These are phyloP conservation scores for Nicotiana undulata DNA, from an alignment of 257 asterid genomes.

Conservation along the genomic window DNA sequence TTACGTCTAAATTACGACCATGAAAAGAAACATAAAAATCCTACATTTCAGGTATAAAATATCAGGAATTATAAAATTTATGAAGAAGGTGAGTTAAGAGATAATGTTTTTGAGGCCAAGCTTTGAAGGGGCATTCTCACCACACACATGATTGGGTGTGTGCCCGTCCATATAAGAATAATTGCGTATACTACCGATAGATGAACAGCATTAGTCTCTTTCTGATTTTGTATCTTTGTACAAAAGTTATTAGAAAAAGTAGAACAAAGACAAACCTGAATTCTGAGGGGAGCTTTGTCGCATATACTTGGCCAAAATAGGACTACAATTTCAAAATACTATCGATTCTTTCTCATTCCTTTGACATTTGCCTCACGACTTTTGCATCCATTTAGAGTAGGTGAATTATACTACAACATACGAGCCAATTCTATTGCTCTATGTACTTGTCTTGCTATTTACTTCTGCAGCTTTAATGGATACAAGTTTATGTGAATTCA, in stretches of 20 bases:
- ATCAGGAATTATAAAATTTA: not conserved
- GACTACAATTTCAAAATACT: not conserved
- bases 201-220: not conserved
- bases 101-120: constrained; percentile 35
- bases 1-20: not conserved
- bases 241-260: not conserved
- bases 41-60: not conserved
- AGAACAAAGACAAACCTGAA: not conserved
- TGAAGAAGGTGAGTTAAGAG: not conserved
- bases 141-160: not conserved
- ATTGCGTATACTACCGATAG: not conserved
- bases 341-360: not conserved
- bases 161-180: not conserved
- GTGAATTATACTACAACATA: not conserved
- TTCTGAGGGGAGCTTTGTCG: not conserved
- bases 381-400: not conserved
- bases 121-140: constrained; percentile 4
- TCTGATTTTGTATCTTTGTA: not conserved
- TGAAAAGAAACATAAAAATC: not conserved
- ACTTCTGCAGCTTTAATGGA: not conserved
- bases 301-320: not conserved
- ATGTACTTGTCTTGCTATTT: not conserved
- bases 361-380: not conserved
- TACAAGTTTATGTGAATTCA: not conserved
- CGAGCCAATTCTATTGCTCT: not conserved